Evolutionary conservation across 371 early-diverging fungal species (phyloP).

Genomic region (Mucor plumbeus): DNA sequence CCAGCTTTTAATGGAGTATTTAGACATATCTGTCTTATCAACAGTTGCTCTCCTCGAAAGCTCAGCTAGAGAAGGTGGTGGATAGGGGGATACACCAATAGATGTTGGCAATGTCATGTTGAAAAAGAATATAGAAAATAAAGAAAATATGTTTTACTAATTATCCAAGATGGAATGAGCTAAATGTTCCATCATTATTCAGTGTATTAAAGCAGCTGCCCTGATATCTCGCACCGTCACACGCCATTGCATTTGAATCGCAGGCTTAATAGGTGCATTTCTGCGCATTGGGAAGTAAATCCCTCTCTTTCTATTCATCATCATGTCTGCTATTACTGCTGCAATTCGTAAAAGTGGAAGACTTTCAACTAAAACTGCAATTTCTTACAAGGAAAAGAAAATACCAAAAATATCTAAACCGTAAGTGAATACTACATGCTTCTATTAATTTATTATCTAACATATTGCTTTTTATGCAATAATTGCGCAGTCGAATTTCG

Average conservation of each 20-base stretch:
- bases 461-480: neutral
- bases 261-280: neutral
- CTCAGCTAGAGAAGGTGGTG: slow-evolving; percentile 10
- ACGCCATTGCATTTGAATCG: neutral
- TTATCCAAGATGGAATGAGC: neutral
- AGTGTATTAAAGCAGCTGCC: neutral
- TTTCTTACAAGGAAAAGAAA: slow-evolving; percentile 5
- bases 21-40: slow-evolving; percentile 16
- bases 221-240: slow-evolving; percentile 4
- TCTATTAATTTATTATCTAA: neutral
- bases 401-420: neutral
- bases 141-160: neutral
- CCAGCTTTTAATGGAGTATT: slow-evolving; percentile 23
- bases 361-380: neutral
- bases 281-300: neutral
- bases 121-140: neutral
- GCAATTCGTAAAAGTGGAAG: slow-evolving; percentile 3
- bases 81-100: neutral
- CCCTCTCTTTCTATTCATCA: neutral
- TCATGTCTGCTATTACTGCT: neutral
- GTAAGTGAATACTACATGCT: neutral
- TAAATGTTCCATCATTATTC: neutral
- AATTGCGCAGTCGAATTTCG: slow-evolving; percentile 2
- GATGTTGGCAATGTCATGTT: slow-evolving; percentile 1
- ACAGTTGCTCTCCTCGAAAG: slow-evolving; percentile 27